Evolutionary conservation across 1,284 basidiomycete genomes (phyloP).

Genomic region (Apiotrichum gracile): DNA sequence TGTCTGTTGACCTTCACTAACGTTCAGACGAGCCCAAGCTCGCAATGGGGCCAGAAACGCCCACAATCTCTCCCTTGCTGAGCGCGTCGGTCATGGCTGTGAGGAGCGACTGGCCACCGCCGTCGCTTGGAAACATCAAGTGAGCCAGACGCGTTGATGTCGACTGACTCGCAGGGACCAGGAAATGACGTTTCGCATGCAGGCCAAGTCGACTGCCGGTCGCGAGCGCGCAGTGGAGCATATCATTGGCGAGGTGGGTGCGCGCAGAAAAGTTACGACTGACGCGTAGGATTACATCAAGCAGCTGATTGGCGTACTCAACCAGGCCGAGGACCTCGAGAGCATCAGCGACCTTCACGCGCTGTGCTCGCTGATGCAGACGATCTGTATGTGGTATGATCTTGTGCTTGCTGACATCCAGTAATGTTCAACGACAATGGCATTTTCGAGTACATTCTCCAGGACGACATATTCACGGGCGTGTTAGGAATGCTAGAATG

Average conservation of each 20-base stretch:
- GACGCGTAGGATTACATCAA: slow-evolving; percentile 72
- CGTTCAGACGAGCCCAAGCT: slow-evolving; percentile 25
- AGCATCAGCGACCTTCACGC: slow-evolving; percentile 81
- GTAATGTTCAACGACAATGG: slow-evolving; percentile 93
- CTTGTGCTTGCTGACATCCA: slow-evolving; percentile 41
- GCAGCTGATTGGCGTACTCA: slow-evolving; percentile 73
- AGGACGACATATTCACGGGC: slow-evolving; percentile 86
- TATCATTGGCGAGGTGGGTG: slow-evolving; percentile 51
- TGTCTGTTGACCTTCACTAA: neutral
- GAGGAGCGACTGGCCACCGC: slow-evolving; percentile 29
- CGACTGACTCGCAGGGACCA: slow-evolving; percentile 30
- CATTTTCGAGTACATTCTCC: slow-evolving; percentile 90
- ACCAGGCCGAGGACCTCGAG: slow-evolving; percentile 87
- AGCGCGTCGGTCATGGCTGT: slow-evolving; percentile 10
- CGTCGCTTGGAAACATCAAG: slow-evolving; percentile 39
- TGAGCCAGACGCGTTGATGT: slow-evolving; percentile 4
- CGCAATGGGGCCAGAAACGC: slow-evolving; percentile 35
- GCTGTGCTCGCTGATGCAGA: slow-evolving; percentile 87
- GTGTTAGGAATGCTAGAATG: slow-evolving; percentile 97
- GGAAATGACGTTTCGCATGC: slow-evolving; percentile 38
- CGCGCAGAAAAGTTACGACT: neutral
- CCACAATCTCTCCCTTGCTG: slow-evolving; percentile 34
- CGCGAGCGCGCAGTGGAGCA: slow-evolving; percentile 73
- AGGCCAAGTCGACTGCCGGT: slow-evolving; percentile 35
- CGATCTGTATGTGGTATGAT: slow-evolving; percentile 68